A percentile compares a stretch with the other conserved stretches of the same genome.
These are phyloP conservation scores for Hyphopichia fennica DNA, from an alignment of 1,139 yeast species.

Conservation along the genomic window DNA sequence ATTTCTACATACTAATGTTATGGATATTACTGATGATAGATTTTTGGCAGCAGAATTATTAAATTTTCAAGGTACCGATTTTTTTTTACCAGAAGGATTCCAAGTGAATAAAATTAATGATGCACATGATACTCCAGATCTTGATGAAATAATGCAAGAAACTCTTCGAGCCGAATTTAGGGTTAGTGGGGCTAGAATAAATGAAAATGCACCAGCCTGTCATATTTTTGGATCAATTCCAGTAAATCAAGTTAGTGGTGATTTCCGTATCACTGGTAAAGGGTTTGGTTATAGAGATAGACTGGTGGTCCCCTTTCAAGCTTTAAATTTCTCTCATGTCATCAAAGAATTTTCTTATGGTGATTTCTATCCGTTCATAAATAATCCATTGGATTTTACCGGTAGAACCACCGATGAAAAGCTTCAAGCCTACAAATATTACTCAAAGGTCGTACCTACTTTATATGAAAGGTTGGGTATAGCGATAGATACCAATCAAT, in stretches of 20 bases:
- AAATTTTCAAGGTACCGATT: constrained; percentile 61
- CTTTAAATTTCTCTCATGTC: constrained; percentile 77
- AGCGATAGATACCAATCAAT: constrained; percentile 78
- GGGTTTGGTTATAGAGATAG: constrained; percentile 61
- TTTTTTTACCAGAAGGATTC: constrained; percentile 52
- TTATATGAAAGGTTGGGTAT: constrained; percentile 70
- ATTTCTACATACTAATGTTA: constrained; percentile 68
- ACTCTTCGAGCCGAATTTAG: constrained; percentile 65
- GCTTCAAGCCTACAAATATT: constrained; percentile 58
- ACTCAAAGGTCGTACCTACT: constrained; percentile 83
- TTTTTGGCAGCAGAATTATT: constrained; percentile 75
- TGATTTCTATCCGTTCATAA: constrained; percentile 78
- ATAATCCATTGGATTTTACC: constrained; percentile 82
- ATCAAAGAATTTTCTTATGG: constrained; percentile 91
- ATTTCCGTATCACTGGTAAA: constrained; percentile 77
- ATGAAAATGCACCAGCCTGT: constrained; percentile 73
- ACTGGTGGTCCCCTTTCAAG: constrained; percentile 44
- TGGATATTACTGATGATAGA: constrained; percentile 76
- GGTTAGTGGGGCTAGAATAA: constrained; percentile 34
- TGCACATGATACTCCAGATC: constrained; percentile 58
- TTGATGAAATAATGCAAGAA: constrained; percentile 65
- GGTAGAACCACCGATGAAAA: constrained; percentile 53
- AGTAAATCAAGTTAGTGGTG: constrained; percentile 84
- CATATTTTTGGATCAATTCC: constrained; percentile 86
- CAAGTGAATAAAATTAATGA: constrained; percentile 44